Conservation (phyloP, 1,284 basidiomycete species). For the Cutaneotrichosporon sp. region DNA sequence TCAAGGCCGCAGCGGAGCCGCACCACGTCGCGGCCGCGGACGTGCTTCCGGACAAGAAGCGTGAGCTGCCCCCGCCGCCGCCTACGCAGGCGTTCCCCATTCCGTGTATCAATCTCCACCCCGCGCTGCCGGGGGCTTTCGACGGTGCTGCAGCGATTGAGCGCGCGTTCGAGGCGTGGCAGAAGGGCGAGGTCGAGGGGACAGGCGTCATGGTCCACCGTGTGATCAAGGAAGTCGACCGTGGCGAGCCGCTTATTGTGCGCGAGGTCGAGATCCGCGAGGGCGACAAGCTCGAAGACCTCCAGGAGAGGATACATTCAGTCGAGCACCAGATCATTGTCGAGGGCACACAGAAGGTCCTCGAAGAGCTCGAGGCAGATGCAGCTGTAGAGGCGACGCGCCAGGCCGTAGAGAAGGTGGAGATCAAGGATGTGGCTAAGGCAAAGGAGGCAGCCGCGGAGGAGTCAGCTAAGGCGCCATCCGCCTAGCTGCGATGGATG, state of each 20-base stretch:
- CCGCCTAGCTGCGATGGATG: too few species aligned
- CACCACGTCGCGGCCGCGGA: conserved; percentile 4
- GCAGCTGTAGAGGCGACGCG: background rate
- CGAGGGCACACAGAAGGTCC: conserved; percentile 64
- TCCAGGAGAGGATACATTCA: conserved; percentile 73
- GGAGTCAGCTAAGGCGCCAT: background rate
- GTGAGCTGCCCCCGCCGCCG: conserved; percentile 19
- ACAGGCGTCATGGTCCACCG: conserved; percentile 93
- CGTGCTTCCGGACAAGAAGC: background rate
- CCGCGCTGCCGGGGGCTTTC: conserved; percentile 89
- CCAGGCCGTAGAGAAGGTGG: conserved; percentile 1
- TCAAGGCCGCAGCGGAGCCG: background rate
- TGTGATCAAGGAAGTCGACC: conserved; percentile 89
- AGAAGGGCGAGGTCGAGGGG: conserved; percentile 67
- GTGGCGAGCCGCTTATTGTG: conserved; percentile 80
- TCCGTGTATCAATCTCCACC: conserved; percentile 93
- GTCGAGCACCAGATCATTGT: conserved; percentile 91
- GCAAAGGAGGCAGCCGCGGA: background rate
- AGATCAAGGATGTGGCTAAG: background rate
- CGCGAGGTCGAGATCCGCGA: conserved; percentile 67
- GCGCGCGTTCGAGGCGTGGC: conserved; percentile 82
- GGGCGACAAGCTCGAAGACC: conserved; percentile 67
- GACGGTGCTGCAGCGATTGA: conserved; percentile 88
- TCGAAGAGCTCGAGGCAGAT: conserved; percentile 52
- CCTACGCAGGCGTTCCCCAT: conserved; percentile 52